phyloP scores from a whole-genome alignment of 202 grass and related monocot species.

The Setaria italica region DNA sequence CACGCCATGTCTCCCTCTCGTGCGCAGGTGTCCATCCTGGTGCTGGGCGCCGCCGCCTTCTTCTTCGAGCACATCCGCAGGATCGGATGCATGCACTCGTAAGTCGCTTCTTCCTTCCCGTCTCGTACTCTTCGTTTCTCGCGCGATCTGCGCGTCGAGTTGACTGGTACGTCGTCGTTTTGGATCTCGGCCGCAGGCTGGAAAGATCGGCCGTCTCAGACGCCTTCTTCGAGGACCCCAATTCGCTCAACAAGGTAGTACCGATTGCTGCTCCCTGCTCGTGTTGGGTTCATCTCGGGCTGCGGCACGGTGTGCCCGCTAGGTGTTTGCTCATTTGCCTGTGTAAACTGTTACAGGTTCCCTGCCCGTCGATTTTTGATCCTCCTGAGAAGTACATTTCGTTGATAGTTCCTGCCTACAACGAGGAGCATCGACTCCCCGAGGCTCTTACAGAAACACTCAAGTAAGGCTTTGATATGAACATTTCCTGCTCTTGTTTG shows the following conservation, averaged over 20 bases:
- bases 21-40: slow-evolving; percentile 59
- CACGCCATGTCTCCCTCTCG: slow-evolving; percentile 16
- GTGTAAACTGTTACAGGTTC: slow-evolving; percentile 59
- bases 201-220: slow-evolving; percentile 66
- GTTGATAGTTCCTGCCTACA: slow-evolving; percentile 85
- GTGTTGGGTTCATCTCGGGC: background rate
- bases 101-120: background rate
- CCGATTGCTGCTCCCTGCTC: background rate
- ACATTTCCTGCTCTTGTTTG: background rate
- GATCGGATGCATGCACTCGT: slow-evolving; percentile 90
- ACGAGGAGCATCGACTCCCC: slow-evolving; percentile 84
- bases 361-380: slow-evolving; percentile 82
- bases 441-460: slow-evolving; percentile 75
- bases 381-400: slow-evolving; percentile 90
- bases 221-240: slow-evolving; percentile 89
- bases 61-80: slow-evolving; percentile 89
- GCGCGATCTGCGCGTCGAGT: slow-evolving; percentile 25
- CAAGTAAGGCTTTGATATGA: slow-evolving; percentile 52
- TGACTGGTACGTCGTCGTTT: slow-evolving; percentile 40
- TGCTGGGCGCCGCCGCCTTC: slow-evolving; percentile 59
- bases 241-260: slow-evolving; percentile 82
- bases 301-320: background rate
- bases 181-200: slow-evolving; percentile 58
- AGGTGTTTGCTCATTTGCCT: slow-evolving; percentile 46
- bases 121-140: background rate